These are phyloP conservation scores for Sugiyamaella sp. DNA, from an alignment of 1,139 yeast genomes.

Conservation along the genomic window DNA sequence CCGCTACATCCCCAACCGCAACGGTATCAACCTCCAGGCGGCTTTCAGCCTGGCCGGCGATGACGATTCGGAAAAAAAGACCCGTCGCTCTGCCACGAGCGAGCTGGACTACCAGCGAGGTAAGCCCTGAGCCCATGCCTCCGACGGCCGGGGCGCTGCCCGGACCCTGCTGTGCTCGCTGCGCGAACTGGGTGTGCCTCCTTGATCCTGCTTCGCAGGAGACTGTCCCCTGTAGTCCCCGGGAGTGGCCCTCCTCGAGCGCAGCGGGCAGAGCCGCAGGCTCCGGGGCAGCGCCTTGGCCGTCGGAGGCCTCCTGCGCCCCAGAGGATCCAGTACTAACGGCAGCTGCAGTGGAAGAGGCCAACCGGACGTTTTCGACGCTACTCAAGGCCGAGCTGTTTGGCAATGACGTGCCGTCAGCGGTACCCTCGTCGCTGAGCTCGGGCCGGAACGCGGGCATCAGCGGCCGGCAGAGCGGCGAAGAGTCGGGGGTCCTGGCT, in stretches of 20 bases:
- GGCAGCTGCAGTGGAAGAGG: slow-evolving; percentile 60
- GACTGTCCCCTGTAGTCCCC: no score
- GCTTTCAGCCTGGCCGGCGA: slow-evolving; percentile 70
- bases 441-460: slow-evolving; percentile 12
- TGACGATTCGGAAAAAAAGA: slow-evolving; percentile 41
- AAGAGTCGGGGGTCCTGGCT: neutral
- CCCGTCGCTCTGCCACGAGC: slow-evolving; percentile 22
- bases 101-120: slow-evolving; percentile 20
- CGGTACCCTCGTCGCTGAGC: slow-evolving; percentile 40
- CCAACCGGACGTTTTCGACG: slow-evolving; percentile 83
- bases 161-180: no score
- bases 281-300: neutral
- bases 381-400: slow-evolving; percentile 87
- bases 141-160: no score
- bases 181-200: no score
- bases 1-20: slow-evolving; percentile 82
- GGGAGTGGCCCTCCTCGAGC: no score
- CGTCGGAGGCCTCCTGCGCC: slow-evolving; percentile 20
- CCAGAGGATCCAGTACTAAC: slow-evolving; percentile 30
- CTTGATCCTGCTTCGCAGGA: no score
- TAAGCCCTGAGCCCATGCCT: neutral
- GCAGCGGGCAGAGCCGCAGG: slow-evolving; percentile 1
- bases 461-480: slow-evolving; percentile 13
- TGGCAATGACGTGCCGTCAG: slow-evolving; percentile 78
- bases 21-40: slow-evolving; percentile 85